Evolutionary conservation across 1,284 basidiomycete genomes (phyloP), one percentile per base, ranked within the genome.

Genomic region (Rhodotorula sp.): DNA sequence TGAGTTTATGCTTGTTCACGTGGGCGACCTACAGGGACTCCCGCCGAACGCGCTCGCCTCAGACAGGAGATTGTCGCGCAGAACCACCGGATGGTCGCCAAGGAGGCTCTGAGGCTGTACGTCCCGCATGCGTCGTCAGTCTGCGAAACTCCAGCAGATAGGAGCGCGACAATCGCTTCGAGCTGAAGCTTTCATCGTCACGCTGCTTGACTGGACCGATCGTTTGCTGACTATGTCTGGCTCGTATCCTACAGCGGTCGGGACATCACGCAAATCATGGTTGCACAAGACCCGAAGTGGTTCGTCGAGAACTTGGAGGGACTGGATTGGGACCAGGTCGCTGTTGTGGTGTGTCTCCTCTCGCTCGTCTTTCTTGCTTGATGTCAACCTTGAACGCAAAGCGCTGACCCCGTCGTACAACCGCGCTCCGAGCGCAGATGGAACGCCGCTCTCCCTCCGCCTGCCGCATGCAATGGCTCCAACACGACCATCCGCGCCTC

Each of bases 391-490:
- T n/a, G 4, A 2, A 1, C 2, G 34, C 20, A 8, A 22, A n/a
- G 15, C 2, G 22, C 50, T 44, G 11, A 31, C n/a, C n/a, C n/a
- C n/a, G n/a, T n/a, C n/a, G n/a, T n/a, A n/a, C n/a, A n/a, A n/a
- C n/a, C n/a, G n/a, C n/a, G n/a, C n/a, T n/a, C n/a, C n/a, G n/a
- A n/a, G n/a, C n/a, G n/a, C n/a, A 74, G 72, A 58, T 76, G n/a
- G 52, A 64, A 13, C 65, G 70, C 46, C 66, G 74, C 26, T 63
- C 68, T 3, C n/a, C 74, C 4, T 37, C 64, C 44, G 72, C 69
- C 20, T 75, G 74, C 53, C 67, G 62, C 30, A 68, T 75, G 30
- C 75, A 75, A 44, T 76, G 74, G 72, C 47, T 64, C 10, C 70
- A 74, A 52, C 64, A 65, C 37, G 72, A 76, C 31, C 70, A 76